A percentile compares a stretch with the other conserved stretches of the same genome.
phyloP scores from a whole-genome alignment of 495 filamentous ascomycete genomes.

The Aspergillus sclerotiicarbonarius region DNA sequence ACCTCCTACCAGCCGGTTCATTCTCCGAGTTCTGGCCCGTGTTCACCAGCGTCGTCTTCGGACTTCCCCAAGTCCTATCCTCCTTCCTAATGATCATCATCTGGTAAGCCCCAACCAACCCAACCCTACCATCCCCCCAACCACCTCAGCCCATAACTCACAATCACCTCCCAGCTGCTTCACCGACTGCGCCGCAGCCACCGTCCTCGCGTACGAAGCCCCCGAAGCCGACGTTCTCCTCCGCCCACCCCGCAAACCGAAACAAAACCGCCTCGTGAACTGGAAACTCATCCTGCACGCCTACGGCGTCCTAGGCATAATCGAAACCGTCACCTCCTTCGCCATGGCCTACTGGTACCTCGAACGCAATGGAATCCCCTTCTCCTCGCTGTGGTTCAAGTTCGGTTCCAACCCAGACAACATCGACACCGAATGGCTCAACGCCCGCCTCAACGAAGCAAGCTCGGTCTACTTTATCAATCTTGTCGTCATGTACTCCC shows the following conservation, averaged over 20 bases:
- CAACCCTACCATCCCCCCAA: constrained; percentile 18
- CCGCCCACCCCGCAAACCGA: constrained; percentile 57
- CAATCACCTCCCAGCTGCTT: constrained; percentile 48
- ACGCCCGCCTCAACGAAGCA: constrained; percentile 43
- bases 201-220: constrained; percentile 60
- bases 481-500: constrained; percentile 27
- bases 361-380: constrained; percentile 49
- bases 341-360: constrained; percentile 67
- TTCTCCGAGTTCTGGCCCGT: constrained; percentile 72
- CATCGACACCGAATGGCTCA: constrained; percentile 47
- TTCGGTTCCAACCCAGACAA: constrained; percentile 50
- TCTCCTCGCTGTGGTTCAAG: constrained; percentile 56
- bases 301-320: constrained; percentile 61
- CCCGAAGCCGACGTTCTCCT: constrained; percentile 59
- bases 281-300: constrained; percentile 61
- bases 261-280: constrained; percentile 63
- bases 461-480: constrained; percentile 33
- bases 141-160: constrained; percentile 32
- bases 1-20: constrained; percentile 60
- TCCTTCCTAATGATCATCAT: constrained; percentile 70
- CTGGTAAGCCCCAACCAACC: constrained; percentile 55
- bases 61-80: constrained; percentile 63
- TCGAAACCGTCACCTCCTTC: constrained; percentile 59
- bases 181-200: constrained; percentile 57
- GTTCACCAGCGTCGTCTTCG: constrained; percentile 64